A percentile compares a stretch with the other conserved stretches of the same genome.
These are phyloP conservation scores for Geranium rotundifolium DNA, from an alignment of 345 rosid species.

Conservation along the genomic window DNA sequence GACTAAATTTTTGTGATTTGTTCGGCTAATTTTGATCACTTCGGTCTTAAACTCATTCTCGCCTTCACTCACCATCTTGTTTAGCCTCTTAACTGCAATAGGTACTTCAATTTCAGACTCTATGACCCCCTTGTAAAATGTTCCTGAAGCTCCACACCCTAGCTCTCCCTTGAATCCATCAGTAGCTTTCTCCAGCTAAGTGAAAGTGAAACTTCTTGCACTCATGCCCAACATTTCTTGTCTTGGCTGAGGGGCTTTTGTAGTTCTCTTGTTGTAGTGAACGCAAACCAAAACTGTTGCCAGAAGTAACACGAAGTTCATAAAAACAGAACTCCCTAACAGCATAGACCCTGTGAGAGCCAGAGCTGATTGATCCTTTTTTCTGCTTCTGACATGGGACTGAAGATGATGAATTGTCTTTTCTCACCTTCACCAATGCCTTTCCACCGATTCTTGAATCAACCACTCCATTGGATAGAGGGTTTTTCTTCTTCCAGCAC, in stretches of 20 bases:
- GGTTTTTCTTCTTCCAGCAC: constrained; percentile 45
- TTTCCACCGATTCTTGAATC: constrained; percentile 6
- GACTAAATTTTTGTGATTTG: constrained; percentile 37
- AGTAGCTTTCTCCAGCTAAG: constrained; percentile 24
- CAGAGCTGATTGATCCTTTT: constrained; percentile 7
- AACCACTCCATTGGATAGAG: constrained; percentile 28
- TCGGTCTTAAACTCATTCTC: constrained; percentile 27
- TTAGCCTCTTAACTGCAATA: constrained; percentile 24
- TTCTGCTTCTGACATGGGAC: neutral
- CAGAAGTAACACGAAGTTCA: constrained; percentile 15
- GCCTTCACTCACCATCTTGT: constrained; percentile 6
- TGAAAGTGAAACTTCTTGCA: constrained; percentile 15
- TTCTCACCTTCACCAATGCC: constrained; percentile 31
- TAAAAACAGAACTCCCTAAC: constrained; percentile 16
- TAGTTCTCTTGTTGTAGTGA: neutral
- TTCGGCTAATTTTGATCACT: constrained; percentile 21
- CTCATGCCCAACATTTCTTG: constrained; percentile 1
- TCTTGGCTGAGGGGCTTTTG: neutral
- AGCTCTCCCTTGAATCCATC: constrained; percentile 23
- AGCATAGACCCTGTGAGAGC: constrained; percentile 13
- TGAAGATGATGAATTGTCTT: constrained; percentile 7
- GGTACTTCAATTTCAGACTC: neutral
- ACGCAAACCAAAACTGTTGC: neutral
- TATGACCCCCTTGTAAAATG: constrained; percentile 24
- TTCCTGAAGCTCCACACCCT: constrained; percentile 32